These are phyloP conservation scores for Torulaspora microellipsoides DNA, from an alignment of 805 yeast species.

Conservation along the genomic window DNA sequence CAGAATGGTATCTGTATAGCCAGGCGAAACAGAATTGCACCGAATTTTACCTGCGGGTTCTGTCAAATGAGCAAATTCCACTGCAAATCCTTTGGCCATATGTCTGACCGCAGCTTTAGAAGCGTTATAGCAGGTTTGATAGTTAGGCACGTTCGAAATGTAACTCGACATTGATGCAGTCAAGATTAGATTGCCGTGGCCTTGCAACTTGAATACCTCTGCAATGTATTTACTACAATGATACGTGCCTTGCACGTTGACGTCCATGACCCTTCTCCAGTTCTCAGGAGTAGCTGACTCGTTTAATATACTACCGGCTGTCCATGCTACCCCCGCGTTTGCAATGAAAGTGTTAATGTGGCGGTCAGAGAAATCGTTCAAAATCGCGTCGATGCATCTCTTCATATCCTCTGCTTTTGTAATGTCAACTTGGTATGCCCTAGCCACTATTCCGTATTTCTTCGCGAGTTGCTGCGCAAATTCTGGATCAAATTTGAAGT, in stretches of 20 bases:
- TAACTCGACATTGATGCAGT: constrained; percentile 90
- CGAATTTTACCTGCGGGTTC: constrained; percentile 36
- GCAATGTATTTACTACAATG: constrained; percentile 76
- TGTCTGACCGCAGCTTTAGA: constrained; percentile 85
- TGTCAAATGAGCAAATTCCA: constrained; percentile 58
- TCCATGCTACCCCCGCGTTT: constrained; percentile 90
- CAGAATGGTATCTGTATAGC: constrained; percentile 72
- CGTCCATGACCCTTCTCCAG: constrained; percentile 69
- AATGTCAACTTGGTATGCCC: constrained; percentile 45
- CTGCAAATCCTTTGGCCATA: constrained; percentile 70
- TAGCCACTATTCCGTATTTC: constrained; percentile 55
- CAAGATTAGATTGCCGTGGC: constrained; percentile 50
- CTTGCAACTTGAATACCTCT: constrained; percentile 63
- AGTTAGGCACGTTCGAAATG: constrained; percentile 80
- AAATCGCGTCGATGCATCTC: constrained; percentile 36
- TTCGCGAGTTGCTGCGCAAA: constrained; percentile 18
- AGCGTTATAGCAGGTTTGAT: constrained; percentile 84
- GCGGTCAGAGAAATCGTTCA: constrained; percentile 61
- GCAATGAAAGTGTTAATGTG: constrained; percentile 80
- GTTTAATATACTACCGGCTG: constrained; percentile 51
- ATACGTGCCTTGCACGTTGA: constrained; percentile 76
- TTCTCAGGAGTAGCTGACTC: constrained; percentile 40
- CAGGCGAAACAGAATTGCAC: constrained; percentile 77
- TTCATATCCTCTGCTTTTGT: constrained; percentile 28
- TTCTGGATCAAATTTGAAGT: constrained; percentile 16